Evolutionary conservation across 1,284 basidiomycete species (phyloP), one percentile per base, ranked within the genome.

Genomic region (Athelia sp.): DNA sequence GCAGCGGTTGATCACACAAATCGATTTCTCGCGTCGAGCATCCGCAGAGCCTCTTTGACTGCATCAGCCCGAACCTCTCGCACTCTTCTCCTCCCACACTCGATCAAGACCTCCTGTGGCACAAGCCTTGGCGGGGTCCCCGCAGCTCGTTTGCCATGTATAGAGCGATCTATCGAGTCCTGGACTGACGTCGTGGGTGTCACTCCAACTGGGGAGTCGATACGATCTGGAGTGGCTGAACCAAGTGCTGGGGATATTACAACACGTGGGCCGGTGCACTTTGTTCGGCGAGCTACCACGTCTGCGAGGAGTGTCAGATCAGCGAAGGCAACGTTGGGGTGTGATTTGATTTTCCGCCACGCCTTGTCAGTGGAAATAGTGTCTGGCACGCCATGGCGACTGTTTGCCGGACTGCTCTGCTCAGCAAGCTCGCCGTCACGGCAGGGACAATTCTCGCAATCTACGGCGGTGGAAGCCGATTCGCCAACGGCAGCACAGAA

Each of bases 261-360:
- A 36, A 90, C 76, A 38, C 76, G 75, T 15, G 90, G 84, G 9
- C 89, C 89, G 1, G 76, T 78, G 60, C 89, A 93, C 61, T 82
- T 85, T 26, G 88, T 86, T 42, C 88, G 77, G 44, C 89, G 82
- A 2, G 90, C 87, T 19, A 95, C 92, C 26, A 95, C 92, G 54
- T 93, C 90, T 1, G 92, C 92, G 43, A 95, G 77, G 34, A 93
- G 73, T 0, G 82, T 72, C 43, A 95, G 72, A 62, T 93, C 89
- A 13, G 90, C 79, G 62, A 91, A 93, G 40, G 82, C 79, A 47
- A 88, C 83, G 56, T 93, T 93, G 1, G 92, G 92, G 69, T 95
- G 92, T 2, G 85, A 84, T 69, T 94, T 94, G 56, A 95, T 73
- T 54, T 85, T 83, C 48, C 78, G 82, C 92, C 92, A 95, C 3